These are phyloP conservation scores for Podaxis sp. DNA, from an alignment of 768 basidiomycete genomes.

Conservation along the genomic window DNA sequence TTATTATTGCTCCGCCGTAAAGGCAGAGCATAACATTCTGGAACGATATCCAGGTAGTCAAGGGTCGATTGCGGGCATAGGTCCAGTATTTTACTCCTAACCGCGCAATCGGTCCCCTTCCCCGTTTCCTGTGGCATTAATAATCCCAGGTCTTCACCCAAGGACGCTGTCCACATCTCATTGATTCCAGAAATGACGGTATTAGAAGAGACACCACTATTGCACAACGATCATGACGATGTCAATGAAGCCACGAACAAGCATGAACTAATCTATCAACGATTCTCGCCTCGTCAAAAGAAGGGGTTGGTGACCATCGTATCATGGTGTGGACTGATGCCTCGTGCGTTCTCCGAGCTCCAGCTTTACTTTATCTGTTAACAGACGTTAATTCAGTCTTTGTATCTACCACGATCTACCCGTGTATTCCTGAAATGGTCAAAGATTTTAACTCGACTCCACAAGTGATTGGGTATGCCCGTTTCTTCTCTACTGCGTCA, in stretches of 20 bases:
- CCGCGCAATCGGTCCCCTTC: background rate
- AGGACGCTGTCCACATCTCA: background rate
- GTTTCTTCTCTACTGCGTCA: conserved; percentile 41
- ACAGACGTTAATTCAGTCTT: conserved; percentile 47
- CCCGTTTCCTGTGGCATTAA: background rate
- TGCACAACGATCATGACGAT: background rate
- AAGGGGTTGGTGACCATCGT: conserved; percentile 47
- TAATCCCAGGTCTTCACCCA: background rate
- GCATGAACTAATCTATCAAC: conserved; percentile 37
- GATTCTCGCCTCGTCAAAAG: conserved; percentile 46
- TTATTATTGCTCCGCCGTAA: background rate
- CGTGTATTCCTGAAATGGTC: conserved; percentile 73
- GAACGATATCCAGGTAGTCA: background rate
- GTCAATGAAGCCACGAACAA: background rate
- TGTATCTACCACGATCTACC: conserved; percentile 66
- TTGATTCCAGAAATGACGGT: background rate
- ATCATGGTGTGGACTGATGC: conserved; percentile 51
- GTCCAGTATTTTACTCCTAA: background rate
- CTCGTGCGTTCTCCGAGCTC: conserved; percentile 46
- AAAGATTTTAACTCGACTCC: conserved; percentile 60
- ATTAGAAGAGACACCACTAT: conserved; percentile 11
- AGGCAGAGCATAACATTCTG: background rate
- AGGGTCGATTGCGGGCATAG: background rate
- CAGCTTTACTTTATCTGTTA: conserved; percentile 45
- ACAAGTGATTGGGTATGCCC: conserved; percentile 55